Percentiles rank a stretch among this genome's conserved stretches.
Evolutionary conservation across 2,329 filamentous ascomycete genomes (phyloP).

Genomic region (Arthrobotrys musiformis): DNA sequence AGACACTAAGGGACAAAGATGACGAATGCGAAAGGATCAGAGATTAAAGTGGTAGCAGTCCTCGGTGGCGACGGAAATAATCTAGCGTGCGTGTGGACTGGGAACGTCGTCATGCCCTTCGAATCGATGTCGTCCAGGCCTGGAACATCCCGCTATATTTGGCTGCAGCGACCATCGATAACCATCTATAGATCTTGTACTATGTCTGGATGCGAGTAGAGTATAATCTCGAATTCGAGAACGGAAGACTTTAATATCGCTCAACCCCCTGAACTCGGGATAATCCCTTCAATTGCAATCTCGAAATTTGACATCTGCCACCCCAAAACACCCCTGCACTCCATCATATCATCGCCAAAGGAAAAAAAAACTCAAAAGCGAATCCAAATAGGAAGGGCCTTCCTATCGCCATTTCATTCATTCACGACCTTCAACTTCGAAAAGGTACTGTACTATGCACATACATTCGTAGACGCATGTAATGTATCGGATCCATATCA

Average conservation of each 20-base stretch:
- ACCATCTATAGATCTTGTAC: background rate
- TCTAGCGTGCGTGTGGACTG: background rate
- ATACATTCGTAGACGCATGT: constrained; percentile 5
- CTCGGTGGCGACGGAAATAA: constrained; percentile 12
- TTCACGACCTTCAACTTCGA: no score
- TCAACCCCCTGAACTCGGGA: constrained; percentile 15
- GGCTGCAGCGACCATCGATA: background rate
- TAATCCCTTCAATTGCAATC: no score
- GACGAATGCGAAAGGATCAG: background rate
- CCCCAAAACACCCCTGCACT: no score
- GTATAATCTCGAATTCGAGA: no score
- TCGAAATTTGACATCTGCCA: no score
- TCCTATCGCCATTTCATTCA: no score
- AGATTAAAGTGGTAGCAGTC: background rate
- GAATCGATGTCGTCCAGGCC: no score
- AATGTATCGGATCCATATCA: background rate
- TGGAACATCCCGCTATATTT: constrained; percentile 7
- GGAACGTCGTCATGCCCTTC: constrained; percentile 20
- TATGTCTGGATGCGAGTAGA: background rate
- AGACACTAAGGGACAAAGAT: background rate
- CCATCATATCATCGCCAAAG: no score
- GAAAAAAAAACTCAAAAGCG: no score
- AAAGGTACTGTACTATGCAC: no score
- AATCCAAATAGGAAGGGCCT: no score
- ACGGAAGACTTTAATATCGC: constrained; percentile 6